Base-by-base conservation (phyloP, 768 basidiomycete genomes). In the Trametes sanguinea region DNA sequence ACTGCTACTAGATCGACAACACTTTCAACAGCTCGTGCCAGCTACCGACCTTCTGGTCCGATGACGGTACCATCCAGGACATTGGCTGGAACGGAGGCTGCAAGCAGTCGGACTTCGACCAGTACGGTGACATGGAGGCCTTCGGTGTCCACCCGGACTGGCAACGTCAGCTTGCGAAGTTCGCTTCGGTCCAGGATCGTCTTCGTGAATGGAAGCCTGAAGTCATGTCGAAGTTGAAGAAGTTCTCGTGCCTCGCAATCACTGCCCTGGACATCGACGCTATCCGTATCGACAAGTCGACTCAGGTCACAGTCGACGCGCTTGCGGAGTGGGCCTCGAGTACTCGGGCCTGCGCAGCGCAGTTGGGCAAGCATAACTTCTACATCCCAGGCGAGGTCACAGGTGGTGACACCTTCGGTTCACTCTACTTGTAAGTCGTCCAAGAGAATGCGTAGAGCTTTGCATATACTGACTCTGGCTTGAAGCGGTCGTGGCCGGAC, bases 91-190 rank as follows among this genome's bases (percentile, higher is more conserved):
- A 79, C 13, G 76, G 81, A 52, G 94, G 94, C 17, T 97, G 95
- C 74, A 78, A 87, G 65, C 72, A 76, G 13, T 94, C 92, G 16
- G 93, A 95, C 64, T 95, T 96, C 67, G 95, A 97, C 75, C 94
- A 96, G 63, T 97, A 90, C 67, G 95, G 95, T 64, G 95, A 97
- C 76, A 93, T 94, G 85, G 95, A 97, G 74, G 95, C 95, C 65
- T 96, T 96, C 72, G 95, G 95, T 88, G 94, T 97, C 33, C 91
- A 93, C 76, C 92, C 90, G 47, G 89, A 93, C 76, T 94, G 87
- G 90, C 85, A 96, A 71, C 94, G 95, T 81, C 91, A 97, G 73
- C 78, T 97, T 22, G 85, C 93, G 67, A 97, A 97, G 72, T 96
- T 96, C 74, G 94, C 95, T 40, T 95, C 94, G 59, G 95, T 96